Base-by-base conservation (phyloP, 805 yeast genomes). In the Ogataea dorogensis region DNA sequence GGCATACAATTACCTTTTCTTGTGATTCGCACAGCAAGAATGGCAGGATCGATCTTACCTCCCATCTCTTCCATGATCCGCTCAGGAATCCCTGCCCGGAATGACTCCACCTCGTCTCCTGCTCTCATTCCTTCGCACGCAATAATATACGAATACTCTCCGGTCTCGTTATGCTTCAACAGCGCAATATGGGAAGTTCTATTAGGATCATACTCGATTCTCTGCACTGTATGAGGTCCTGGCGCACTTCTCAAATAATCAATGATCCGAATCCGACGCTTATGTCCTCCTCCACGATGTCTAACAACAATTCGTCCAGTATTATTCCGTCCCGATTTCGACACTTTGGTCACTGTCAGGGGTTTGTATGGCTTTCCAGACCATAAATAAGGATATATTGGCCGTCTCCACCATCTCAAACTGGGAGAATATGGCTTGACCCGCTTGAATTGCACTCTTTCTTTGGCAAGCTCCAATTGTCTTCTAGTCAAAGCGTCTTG, bases 251-350 rank as follows among this genome's bases (percentile, higher is more conserved):
- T 75, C 50, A 70, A 65, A 53, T 80, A 81, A 63, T 93, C 98
- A 15, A 93, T 73, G 21, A 86, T 60, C 53, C 98, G 77, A 24
- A 86, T 72, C 63, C 98, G 78, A 55, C 91, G 81, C 61, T 85
- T 86, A 60, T 85, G 93, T 22, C 98, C 98, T 53, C 98, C 98
- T 59, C 98, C 98, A 61, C 94, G 79, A 61, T 93, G 96, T 58
- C 98, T 78, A 30, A 86, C 83, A 4, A 96, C 87, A 53, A 93
- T 86, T 49, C 76, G 74, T 49, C 98, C 98, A 4, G 83, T 69
- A 62, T 83, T 71, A 61, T 91, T 89, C 67, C 98, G 81, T 47
- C 98, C 98, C 36, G 95, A 83, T 31, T 79, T 77, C 38, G 77
- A 74, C 54, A 79, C 75, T 54, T 75, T 77, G 12, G 88, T 75